A percentile compares a stretch with the other conserved stretches of the same genome.
phyloP scores from a whole-genome alignment of 257 asterid genomes.

The Paraleonurus japonicus region DNA sequence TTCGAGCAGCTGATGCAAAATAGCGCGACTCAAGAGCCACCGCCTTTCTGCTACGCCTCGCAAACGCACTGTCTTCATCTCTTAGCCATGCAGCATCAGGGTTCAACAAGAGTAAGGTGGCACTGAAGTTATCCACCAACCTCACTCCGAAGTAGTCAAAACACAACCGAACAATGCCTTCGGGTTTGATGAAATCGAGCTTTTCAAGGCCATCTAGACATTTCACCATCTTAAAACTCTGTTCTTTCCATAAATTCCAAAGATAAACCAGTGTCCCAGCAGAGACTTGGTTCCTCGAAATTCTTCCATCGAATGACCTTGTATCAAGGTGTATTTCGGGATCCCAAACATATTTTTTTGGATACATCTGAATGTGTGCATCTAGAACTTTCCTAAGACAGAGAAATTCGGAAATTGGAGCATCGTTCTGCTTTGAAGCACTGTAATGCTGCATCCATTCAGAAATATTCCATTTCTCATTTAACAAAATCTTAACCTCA shows the following conservation, averaged over 20 bases:
- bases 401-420: constrained; percentile 33
- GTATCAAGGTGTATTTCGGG: constrained; percentile 20
- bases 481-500: constrained; percentile 34
- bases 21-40: constrained; percentile 32
- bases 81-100: constrained; percentile 53
- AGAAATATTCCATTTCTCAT: constrained; percentile 26
- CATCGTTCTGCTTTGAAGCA: constrained; percentile 22
- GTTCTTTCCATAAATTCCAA: constrained; percentile 46
- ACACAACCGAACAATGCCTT: constrained; percentile 31
- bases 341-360: constrained; percentile 38
- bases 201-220: constrained; percentile 33
- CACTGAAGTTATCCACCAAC: constrained; percentile 14
- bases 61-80: constrained; percentile 25
- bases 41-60: constrained; percentile 19
- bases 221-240: constrained; percentile 24
- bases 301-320: constrained; percentile 23
- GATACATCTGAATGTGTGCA: constrained; percentile 32
- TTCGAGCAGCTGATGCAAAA: constrained; percentile 42
- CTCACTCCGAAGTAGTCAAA: constrained; percentile 55
- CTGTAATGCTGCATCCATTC: constrained; percentile 29
- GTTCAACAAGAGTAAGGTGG: constrained; percentile 35
- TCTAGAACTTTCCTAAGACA: constrained; percentile 42
- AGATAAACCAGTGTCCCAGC: constrained; percentile 37
- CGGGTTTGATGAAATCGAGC: neutral
- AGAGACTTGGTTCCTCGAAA: constrained; percentile 36